Conservation (phyloP, 192 early-diverging fungal species). For the Entomortierella chlamydospora region DNA sequence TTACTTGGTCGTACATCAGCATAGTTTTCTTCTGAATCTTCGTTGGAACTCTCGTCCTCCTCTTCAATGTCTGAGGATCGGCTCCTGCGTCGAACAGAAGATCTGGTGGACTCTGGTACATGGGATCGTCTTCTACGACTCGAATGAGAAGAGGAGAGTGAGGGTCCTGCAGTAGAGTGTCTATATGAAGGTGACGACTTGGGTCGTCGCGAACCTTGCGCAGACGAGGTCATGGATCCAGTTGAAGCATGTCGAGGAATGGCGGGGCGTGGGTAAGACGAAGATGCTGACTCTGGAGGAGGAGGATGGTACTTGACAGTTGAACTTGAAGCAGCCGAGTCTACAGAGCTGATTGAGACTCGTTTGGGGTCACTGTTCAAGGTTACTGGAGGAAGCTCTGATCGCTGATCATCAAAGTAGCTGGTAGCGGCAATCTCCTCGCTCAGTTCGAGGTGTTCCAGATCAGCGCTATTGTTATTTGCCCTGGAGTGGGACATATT, state of each 20-base stretch:
- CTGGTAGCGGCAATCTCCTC: constrained; percentile 18
- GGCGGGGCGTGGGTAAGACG: constrained; percentile 8
- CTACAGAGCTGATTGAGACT: constrained; percentile 44
- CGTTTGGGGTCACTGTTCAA: constrained; percentile 17
- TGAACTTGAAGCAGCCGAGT: constrained; percentile 26
- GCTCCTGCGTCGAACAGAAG: constrained; percentile 34
- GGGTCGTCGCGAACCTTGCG: constrained; percentile 23
- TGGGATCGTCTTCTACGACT: constrained; percentile 27
- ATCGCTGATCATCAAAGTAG: constrained; percentile 1
- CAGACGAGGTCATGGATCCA: constrained; percentile 10
- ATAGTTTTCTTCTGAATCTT: constrained; percentile 23
- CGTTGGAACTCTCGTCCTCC: constrained; percentile 34
- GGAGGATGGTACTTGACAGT: constrained; percentile 42
- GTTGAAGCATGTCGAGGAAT: constrained; percentile 6
- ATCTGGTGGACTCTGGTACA: constrained; percentile 35
- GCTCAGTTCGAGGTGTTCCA: constrained; percentile 45
- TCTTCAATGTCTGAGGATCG: constrained; percentile 53
- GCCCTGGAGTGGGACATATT: constrained; percentile 52
- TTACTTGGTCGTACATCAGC: constrained; percentile 22
- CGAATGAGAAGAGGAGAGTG: constrained; percentile 1
- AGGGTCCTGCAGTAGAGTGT: constrained; percentile 30
- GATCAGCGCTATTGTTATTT: constrained; percentile 47
- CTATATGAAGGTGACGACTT: constrained; percentile 32
- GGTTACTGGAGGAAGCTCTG: constrained; percentile 2
- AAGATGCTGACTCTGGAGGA: constrained; percentile 8